phyloP scores from a whole-genome alignment of 2,329 filamentous ascomycete genomes.

The Rutstroemia sp. region DNA sequence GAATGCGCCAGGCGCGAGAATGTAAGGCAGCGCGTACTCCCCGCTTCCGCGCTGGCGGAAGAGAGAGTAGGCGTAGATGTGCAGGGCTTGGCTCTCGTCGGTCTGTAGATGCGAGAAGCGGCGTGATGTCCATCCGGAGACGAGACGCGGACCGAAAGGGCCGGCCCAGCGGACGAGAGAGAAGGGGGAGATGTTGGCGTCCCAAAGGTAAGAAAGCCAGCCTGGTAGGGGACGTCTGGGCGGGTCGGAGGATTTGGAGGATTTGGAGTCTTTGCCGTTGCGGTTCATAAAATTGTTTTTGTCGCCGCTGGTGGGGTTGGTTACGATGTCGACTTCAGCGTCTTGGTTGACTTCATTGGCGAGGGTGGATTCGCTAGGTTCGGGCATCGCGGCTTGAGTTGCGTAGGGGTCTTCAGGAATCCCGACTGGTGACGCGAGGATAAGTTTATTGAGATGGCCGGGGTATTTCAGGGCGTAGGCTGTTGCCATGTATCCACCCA shows the following conservation, averaged over 20 bases:
- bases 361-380: slow-evolving; percentile 65
- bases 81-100: slow-evolving; percentile 74
- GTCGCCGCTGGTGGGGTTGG: slow-evolving; percentile 31
- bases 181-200: slow-evolving; percentile 93
- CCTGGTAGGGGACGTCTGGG: slow-evolving; percentile 56
- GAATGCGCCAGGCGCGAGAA: slow-evolving; percentile 89
- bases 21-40: slow-evolving; percentile 87
- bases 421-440: slow-evolving; percentile 88
- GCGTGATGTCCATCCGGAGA: slow-evolving; percentile 90
- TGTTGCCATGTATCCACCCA: slow-evolving; percentile 91
- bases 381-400: slow-evolving; percentile 71
- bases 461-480: slow-evolving; percentile 97
- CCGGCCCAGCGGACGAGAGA: slow-evolving; percentile 82
- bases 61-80: slow-evolving; percentile 89
- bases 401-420: slow-evolving; percentile 93
- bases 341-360: slow-evolving; percentile 75
- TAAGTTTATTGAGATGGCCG: slow-evolving; percentile 88
- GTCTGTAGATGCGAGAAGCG: slow-evolving; percentile 83
- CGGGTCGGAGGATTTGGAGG: slow-evolving; percentile 26
- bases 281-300: slow-evolving; percentile 49
- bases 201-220: slow-evolving; percentile 93
- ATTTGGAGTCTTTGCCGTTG: slow-evolving; percentile 32
- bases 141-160: slow-evolving; percentile 81
- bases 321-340: slow-evolving; percentile 43
- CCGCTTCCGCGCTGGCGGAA: slow-evolving; percentile 89